phyloP scores from a whole-genome alignment of 768 basidiomycete species.

The Leccinum broughii region DNA sequence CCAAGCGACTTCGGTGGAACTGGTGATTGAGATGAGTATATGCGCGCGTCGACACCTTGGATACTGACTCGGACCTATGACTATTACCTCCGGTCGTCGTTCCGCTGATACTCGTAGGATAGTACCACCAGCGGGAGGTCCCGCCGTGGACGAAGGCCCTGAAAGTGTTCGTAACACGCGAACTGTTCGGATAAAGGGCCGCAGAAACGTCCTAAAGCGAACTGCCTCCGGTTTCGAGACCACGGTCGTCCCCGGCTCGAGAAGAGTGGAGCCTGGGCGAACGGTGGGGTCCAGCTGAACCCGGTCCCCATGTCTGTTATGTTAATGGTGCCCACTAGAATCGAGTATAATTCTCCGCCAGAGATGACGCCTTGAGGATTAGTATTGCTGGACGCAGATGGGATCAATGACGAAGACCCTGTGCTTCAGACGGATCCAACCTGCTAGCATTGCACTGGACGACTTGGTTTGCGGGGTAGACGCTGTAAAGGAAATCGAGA shows the following conservation, averaged over 20 bases:
- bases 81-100: slow-evolving; percentile 23
- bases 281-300: slow-evolving; percentile 67
- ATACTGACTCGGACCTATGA: slow-evolving; percentile 23
- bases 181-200: slow-evolving; percentile 46
- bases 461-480: slow-evolving; percentile 62
- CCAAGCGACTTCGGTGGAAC: slow-evolving; percentile 37
- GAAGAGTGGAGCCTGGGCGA: slow-evolving; percentile 61
- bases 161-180: slow-evolving; percentile 46
- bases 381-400: slow-evolving; percentile 41
- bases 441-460: slow-evolving; percentile 65
- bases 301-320: slow-evolving; percentile 53
- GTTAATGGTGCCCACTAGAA: slow-evolving; percentile 38
- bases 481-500: slow-evolving; percentile 61
- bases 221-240: background rate
- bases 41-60: background rate
- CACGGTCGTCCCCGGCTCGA: slow-evolving; percentile 63
- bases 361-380: slow-evolving; percentile 73
- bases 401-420: slow-evolving; percentile 29
- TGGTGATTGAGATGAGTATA: slow-evolving; percentile 12
- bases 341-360: slow-evolving; percentile 44
- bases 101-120: slow-evolving; percentile 53
- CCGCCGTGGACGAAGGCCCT: slow-evolving; percentile 71
- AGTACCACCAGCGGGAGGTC: slow-evolving; percentile 72
- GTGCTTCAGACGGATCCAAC: slow-evolving; percentile 49
- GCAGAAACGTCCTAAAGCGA: slow-evolving; percentile 52